phyloP scores from a whole-genome alignment of 495 filamentous ascomycete species.

The Arthonia radiata region DNA sequence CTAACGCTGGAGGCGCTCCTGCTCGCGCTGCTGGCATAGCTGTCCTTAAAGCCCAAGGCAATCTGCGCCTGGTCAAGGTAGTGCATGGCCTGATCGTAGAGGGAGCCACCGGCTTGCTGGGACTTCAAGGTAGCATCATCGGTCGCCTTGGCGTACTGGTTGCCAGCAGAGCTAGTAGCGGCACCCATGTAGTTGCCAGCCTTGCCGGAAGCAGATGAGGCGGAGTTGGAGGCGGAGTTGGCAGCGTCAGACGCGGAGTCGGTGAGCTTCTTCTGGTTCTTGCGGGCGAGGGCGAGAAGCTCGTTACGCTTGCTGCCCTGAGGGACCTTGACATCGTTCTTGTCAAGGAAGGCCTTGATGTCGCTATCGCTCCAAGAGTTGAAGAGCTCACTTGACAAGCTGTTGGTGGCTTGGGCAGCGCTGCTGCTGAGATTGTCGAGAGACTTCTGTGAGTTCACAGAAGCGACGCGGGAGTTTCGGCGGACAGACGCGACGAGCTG shows the following conservation, averaged over 20 bases:
- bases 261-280: constrained; percentile 52
- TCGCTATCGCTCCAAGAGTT: constrained; percentile 69
- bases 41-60: too few species aligned
- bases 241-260: constrained; percentile 26
- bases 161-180: constrained; percentile 59
- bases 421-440: constrained; percentile 21
- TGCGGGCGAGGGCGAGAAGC: constrained; percentile 69
- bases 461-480: constrained; percentile 65
- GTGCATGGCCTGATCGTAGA: too few species aligned
- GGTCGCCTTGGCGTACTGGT: constrained; percentile 53
- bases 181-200: too few species aligned
- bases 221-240: constrained; percentile 19
- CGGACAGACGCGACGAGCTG: constrained; percentile 71
- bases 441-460: constrained; percentile 34
- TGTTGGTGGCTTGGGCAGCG: constrained; percentile 40
- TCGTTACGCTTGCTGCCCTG: constrained; percentile 83
- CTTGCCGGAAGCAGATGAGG: constrained; percentile 33
- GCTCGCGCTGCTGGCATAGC: too few species aligned
- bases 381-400: constrained; percentile 59
- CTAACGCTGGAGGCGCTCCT: too few species aligned
- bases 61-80: too few species aligned
- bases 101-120: too few species aligned
- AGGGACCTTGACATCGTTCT: constrained; percentile 54
- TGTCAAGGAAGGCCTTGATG: constrained; percentile 56
- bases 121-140: constrained; percentile 38